Evolutionary conservation across 257 asterid genomes (phyloP).

Genomic region (Petrea volubilis): DNA sequence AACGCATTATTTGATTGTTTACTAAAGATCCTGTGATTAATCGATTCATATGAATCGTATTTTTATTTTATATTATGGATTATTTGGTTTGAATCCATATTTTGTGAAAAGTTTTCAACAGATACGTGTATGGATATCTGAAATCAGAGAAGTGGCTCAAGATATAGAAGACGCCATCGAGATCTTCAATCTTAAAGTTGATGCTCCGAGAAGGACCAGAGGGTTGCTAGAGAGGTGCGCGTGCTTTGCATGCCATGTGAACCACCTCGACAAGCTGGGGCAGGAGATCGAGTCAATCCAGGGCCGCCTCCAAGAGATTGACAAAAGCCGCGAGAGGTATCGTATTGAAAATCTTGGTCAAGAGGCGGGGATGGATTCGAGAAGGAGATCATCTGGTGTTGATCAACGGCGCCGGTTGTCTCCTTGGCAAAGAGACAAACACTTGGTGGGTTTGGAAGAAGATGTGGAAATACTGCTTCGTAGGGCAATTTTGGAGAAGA

Average conservation of each 20-base stretch:
- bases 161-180: too few relatives aligned
- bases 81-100: too few relatives aligned
- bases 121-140: too few relatives aligned
- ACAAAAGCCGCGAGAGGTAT: constrained; percentile 4
- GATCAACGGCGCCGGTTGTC: neutral
- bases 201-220: neutral
- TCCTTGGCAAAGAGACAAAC: constrained; percentile 1
- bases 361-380: too few relatives aligned
- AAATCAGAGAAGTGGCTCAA: constrained; percentile 25
- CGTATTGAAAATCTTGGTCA: constrained; percentile 8
- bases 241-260: neutral
- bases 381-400: neutral
- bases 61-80: too few relatives aligned
- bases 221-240: neutral
- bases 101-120: too few relatives aligned
- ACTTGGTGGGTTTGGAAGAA: too few relatives aligned
- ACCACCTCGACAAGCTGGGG: neutral
- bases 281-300: constrained; percentile 5
- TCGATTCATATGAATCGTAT: too few relatives aligned
- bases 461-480: too few relatives aligned
- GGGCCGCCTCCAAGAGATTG: neutral
- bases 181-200: constrained; percentile 17
- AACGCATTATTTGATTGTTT: too few relatives aligned
- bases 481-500: too few relatives aligned
- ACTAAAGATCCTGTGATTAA: too few relatives aligned